These are phyloP conservation scores for Arthroderma sp. DNA, from an alignment of 2,329 filamentous ascomycete species.

Conservation along the genomic window DNA sequence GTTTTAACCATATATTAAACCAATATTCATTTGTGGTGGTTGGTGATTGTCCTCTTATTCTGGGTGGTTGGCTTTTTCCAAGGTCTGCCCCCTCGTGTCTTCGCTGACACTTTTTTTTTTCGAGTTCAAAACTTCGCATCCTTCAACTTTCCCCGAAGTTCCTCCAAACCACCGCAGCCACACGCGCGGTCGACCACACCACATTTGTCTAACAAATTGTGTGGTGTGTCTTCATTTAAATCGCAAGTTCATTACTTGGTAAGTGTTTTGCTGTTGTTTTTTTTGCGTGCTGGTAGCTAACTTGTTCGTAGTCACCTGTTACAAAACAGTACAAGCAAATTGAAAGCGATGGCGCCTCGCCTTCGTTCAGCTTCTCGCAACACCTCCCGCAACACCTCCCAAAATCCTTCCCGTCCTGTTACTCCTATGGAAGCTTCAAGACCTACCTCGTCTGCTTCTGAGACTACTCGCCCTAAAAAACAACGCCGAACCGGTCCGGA, in stretches of 20 bases:
- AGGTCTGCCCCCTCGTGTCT: no score
- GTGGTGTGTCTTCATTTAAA: constrained; percentile 18
- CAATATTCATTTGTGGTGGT: no score
- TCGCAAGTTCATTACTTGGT: constrained; percentile 15
- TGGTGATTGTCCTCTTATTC: no score
- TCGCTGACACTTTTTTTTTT: no score
- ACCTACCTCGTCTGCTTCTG: constrained; percentile 16
- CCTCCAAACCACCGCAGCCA: constrained; percentile 1
- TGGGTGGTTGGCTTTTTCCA: no score
- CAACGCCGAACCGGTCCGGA: constrained; percentile 19
- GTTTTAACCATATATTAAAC: no score
- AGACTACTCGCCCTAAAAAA: constrained; percentile 20
- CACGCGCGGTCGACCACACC: constrained; percentile 20
- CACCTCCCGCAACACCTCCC: constrained; percentile 17
- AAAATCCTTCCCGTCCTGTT: constrained; percentile 20
- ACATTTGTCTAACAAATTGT: constrained; percentile 20
- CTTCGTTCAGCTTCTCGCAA: constrained; percentile 23
- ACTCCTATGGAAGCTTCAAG: constrained; percentile 11
- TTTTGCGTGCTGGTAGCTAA: constrained; percentile 14
- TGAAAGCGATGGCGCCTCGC: constrained; percentile 20
- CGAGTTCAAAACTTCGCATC: no score
- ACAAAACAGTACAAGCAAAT: constrained; percentile 7
- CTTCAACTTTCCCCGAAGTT: no score
- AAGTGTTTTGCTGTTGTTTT: constrained; percentile 9
- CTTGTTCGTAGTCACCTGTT: constrained; percentile 12